Evolutionary conservation across 768 basidiomycete species (phyloP).

Genomic region (Punctularia strigosozonata): DNA sequence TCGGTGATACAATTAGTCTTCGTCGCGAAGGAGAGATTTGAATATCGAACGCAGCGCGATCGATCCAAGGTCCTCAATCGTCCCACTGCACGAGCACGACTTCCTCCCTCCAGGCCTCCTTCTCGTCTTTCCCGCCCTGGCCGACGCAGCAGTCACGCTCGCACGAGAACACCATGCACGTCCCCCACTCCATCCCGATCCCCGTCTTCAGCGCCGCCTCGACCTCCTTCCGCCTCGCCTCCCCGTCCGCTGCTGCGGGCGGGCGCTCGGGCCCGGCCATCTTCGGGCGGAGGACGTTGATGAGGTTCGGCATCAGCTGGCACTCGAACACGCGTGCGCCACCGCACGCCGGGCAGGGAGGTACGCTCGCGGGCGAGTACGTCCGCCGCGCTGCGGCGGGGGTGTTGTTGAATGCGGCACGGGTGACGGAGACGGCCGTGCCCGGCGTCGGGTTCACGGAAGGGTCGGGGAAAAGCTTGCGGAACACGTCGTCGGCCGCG

Average conservation of each 20-base stretch:
- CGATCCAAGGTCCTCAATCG: conserved; percentile 23
- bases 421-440: conserved; percentile 41
- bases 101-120: conserved; percentile 60
- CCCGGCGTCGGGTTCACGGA: conserved; percentile 15
- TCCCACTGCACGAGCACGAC: conserved; percentile 70
- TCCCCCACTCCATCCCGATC: conserved; percentile 90
- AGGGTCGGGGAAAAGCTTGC: conserved; percentile 59
- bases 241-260: conserved; percentile 46
- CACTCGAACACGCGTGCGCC: conserved; percentile 74
- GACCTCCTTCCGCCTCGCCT: conserved; percentile 53
- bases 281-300: conserved; percentile 51
- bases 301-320: conserved; percentile 91
- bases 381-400: conserved; percentile 29
- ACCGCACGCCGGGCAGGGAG: conserved; percentile 57
- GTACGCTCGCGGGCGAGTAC: conserved; percentile 45
- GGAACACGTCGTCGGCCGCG: conserved; percentile 63
- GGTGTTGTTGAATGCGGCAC: conserved; percentile 46
- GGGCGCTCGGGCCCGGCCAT: conserved; percentile 12
- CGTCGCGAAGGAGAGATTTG: too few relatives aligned
- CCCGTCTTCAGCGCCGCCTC: conserved; percentile 40
- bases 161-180: conserved; percentile 82
- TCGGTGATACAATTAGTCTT: too few relatives aligned
- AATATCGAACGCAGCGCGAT: too few relatives aligned
- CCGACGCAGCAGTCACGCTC: conserved; percentile 59
- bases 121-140: conserved; percentile 25